Evolutionary conservation across 2,329 filamentous ascomycete genomes (phyloP).

Genomic region (Gyromitra esculenta): DNA sequence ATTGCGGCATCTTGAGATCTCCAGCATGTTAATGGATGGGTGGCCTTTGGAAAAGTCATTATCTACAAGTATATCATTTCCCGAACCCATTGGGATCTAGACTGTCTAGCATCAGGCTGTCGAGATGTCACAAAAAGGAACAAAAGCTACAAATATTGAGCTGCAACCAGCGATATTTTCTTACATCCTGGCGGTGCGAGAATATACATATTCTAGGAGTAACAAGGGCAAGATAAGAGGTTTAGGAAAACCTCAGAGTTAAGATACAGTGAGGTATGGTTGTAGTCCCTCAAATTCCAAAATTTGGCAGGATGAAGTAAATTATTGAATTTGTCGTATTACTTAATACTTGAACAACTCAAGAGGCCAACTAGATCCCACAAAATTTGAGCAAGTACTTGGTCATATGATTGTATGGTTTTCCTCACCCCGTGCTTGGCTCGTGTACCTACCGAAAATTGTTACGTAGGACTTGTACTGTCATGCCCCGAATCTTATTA

Average conservation of each 20-base stretch:
- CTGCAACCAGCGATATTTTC: not conserved
- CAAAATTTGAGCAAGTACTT: no score
- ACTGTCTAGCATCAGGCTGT: not conserved
- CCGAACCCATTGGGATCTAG: not conserved
- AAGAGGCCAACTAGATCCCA: no score
- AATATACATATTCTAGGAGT: not conserved
- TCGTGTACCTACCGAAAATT: no score
- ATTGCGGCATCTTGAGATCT: not conserved
- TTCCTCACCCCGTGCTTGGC: no score
- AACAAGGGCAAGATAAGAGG: not conserved
- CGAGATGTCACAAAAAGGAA: not conserved
- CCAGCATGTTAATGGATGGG: not conserved
- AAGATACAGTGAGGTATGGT: no score
- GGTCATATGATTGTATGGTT: no score
- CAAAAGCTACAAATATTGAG: not conserved
- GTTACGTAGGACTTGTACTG: no score
- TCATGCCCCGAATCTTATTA: no score
- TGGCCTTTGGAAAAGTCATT: not conserved
- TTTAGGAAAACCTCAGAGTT: not conserved
- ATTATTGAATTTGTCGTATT: no score
- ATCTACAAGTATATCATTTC: not conserved
- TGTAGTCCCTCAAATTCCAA: no score
- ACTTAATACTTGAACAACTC: no score
- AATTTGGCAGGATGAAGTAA: no score
- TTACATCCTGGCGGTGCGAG: not conserved